Percentiles rank a stretch among this genome's conserved stretches.
Evolutionary conservation across 2,329 filamentous ascomycete genomes (phyloP).

Genomic region (Bisporella sp.): DNA sequence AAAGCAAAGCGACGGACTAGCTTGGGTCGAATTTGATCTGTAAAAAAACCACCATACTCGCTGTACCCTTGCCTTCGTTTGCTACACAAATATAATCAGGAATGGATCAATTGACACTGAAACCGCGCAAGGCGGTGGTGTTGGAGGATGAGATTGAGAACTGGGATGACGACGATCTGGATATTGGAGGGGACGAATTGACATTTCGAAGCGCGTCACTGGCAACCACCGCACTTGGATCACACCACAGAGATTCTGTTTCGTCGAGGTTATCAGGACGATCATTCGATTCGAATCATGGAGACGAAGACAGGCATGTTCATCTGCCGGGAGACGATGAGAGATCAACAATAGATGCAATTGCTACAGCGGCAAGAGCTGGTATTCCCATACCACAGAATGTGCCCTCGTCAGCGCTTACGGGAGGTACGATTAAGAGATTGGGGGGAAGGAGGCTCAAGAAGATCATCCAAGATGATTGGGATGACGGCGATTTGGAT

Average conservation of each 20-base stretch:
- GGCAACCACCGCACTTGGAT: conserved; percentile 34
- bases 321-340: conserved; percentile 81
- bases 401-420: conserved; percentile 79
- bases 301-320: conserved; percentile 79
- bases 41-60: not conserved
- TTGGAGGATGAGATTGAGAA: conserved; percentile 58
- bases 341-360: conserved; percentile 74
- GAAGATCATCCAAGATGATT: conserved; percentile 72
- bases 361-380: conserved; percentile 77
- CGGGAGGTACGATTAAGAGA: conserved; percentile 89
- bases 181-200: conserved; percentile 62
- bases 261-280: conserved; percentile 36
- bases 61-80: not conserved
- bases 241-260: conserved; percentile 63
- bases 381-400: conserved; percentile 87
- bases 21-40: not conserved
- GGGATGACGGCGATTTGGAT: conserved; percentile 71
- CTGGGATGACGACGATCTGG: conserved; percentile 73
- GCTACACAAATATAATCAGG: not conserved
- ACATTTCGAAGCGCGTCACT: conserved; percentile 43
- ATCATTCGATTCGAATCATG: conserved; percentile 9
- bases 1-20: no score
- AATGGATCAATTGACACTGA: conserved; percentile 27
- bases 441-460: conserved; percentile 70
- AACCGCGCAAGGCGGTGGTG: conserved; percentile 30